Evolutionary conservation across 2,329 filamentous ascomycete genomes (phyloP).

Genomic region (Salinomyces thailandicus): DNA sequence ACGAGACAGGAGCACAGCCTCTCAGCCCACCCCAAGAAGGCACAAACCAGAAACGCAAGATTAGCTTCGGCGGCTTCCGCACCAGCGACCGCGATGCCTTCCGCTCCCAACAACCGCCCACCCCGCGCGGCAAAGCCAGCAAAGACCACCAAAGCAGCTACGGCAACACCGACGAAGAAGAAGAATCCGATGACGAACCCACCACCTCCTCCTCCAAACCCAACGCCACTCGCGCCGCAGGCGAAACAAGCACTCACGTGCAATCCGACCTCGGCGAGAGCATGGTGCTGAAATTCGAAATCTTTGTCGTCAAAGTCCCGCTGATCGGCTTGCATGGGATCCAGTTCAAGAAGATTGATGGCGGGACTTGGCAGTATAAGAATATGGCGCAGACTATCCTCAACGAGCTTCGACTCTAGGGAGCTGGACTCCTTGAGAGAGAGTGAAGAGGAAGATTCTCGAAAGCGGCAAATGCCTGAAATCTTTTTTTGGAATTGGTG

Average conservation of each 20-base stretch:
- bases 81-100: constrained; percentile 59
- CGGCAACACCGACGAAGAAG: constrained; percentile 60
- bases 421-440: too few species aligned
- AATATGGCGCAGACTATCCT: constrained; percentile 96
- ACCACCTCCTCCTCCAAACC: constrained; percentile 21
- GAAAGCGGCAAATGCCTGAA: too few species aligned
- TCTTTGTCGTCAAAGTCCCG: constrained; percentile 94
- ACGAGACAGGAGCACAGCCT: constrained; percentile 35
- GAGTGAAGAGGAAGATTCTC: too few species aligned
- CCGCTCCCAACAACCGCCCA: constrained; percentile 44
- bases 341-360: constrained; percentile 93
- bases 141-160: constrained; percentile 58
- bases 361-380: constrained; percentile 97
- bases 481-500: too few species aligned
- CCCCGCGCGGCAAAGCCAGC: constrained; percentile 33
- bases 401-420: constrained; percentile 54
- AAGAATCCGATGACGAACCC: constrained; percentile 22
- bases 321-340: constrained; percentile 87
- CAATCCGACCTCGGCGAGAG: constrained; percentile 79
- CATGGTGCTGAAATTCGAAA: constrained; percentile 83
- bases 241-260: constrained; percentile 85
- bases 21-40: constrained; percentile 8
- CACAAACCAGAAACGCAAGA: constrained; percentile 57
- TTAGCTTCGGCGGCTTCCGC: constrained; percentile 69
- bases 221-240: constrained; percentile 48